These are phyloP conservation scores for Aspergillus sp. DNA, from an alignment of 2,329 filamentous ascomycete species.

Conservation along the genomic window DNA sequence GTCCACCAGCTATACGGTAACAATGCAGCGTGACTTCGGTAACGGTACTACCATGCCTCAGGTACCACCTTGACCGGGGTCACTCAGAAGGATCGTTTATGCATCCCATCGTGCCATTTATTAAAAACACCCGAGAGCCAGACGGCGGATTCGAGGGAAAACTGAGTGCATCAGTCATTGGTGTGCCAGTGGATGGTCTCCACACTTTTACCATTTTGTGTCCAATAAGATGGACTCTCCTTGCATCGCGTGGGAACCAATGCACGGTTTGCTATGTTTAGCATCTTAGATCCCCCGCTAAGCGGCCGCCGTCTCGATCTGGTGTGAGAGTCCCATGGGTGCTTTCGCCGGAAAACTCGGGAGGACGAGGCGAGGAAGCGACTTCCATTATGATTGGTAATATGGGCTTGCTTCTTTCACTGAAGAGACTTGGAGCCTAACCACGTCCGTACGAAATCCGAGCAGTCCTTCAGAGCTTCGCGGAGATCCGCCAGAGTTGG, in stretches of 20 bases:
- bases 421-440: not conserved
- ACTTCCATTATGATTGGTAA: not conserved
- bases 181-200: constrained; percentile 10
- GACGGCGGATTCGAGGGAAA: constrained; percentile 14
- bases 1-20: constrained; percentile 22
- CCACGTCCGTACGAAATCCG: not conserved
- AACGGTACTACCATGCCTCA: constrained; percentile 12
- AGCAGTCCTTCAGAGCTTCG: not conserved
- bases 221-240: constrained; percentile 11
- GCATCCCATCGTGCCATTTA: constrained; percentile 21
- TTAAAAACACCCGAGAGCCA: not conserved
- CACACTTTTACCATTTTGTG: not conserved
- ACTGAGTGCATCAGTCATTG: constrained; percentile 8
- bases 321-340: not conserved
- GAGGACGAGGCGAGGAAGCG: not conserved
- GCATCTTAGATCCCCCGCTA: constrained; percentile 26
- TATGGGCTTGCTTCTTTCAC: not conserved
- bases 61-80: constrained; percentile 13
- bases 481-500: not conserved
- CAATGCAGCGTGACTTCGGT: constrained; percentile 33
- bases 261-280: constrained; percentile 28
- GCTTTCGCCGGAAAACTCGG: not conserved
- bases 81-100: constrained; percentile 11
- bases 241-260: constrained; percentile 18
- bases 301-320: constrained; percentile 10